These are phyloP conservation scores for Globisporangium parvum DNA, from an alignment of 352 stramenopile genomes.

Conservation along the genomic window DNA sequence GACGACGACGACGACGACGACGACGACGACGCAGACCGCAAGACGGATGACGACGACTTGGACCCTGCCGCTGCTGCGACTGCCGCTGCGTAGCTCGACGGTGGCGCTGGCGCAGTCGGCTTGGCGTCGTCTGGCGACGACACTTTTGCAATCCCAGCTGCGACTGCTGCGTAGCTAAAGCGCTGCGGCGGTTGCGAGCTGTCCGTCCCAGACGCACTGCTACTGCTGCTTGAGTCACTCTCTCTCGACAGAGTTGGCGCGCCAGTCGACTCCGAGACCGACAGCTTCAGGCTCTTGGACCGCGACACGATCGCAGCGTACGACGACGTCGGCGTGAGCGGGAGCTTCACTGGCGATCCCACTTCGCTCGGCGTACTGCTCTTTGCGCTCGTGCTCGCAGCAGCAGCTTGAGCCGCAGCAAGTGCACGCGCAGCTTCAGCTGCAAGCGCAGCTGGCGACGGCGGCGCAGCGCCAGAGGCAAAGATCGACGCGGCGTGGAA, in stretches of 20 bases:
- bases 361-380: slow-evolving; percentile 3
- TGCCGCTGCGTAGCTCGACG: slow-evolving; percentile 63
- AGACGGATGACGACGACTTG: slow-evolving; percentile 4
- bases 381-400: slow-evolving; percentile 1
- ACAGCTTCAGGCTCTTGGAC: slow-evolving; percentile 24
- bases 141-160: slow-evolving; percentile 52
- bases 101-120: slow-evolving; percentile 17
- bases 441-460: slow-evolving; percentile 20
- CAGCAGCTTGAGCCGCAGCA: slow-evolving; percentile 8
- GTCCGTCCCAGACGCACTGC: neutral
- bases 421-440: slow-evolving; percentile 15
- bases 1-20: slow-evolving; percentile 5
- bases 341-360: slow-evolving; percentile 6
- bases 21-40: neutral
- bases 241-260: too few relatives aligned
- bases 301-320: slow-evolving; percentile 52
- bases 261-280: slow-evolving; percentile 8
- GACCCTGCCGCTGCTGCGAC: slow-evolving; percentile 32
- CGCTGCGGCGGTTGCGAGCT: slow-evolving; percentile 17
- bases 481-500: slow-evolving; percentile 60
- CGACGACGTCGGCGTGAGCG: slow-evolving; percentile 30
- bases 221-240: neutral
- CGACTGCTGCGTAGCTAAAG: slow-evolving; percentile 72
- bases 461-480: slow-evolving; percentile 47
- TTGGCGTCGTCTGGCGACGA: slow-evolving; percentile 10